A percentile compares a stretch with the other conserved stretches of the same genome.
Evolutionary conservation across 2,329 filamentous ascomycete genomes (phyloP).

Genomic region (Epichloe elymi): DNA sequence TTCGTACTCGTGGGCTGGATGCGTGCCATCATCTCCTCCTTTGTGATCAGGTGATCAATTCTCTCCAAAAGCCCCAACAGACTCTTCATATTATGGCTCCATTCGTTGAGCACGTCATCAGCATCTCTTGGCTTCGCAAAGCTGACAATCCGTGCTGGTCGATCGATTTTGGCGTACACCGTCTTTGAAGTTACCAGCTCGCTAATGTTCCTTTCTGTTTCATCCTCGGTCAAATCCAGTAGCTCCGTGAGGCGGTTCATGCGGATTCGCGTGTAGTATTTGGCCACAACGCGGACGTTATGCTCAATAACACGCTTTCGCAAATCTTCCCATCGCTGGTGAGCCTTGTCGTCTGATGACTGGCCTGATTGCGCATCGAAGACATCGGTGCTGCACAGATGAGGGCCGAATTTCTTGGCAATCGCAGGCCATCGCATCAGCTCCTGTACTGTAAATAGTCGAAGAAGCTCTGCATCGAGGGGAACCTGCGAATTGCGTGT

Average conservation of each 20-base stretch:
- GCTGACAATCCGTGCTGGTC: constrained; percentile 79
- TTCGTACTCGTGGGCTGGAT: constrained; percentile 55
- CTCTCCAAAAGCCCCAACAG: constrained; percentile 72
- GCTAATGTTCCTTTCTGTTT: constrained; percentile 98
- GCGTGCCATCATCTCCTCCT: constrained; percentile 99
- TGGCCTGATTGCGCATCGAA: constrained; percentile 57
- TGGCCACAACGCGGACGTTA: constrained; percentile 92
- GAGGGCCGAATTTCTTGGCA: constrained; percentile 73
- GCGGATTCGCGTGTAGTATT: constrained; percentile 96
- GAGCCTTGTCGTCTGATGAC: constrained; percentile 64
- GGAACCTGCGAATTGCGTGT: constrained; percentile 65
- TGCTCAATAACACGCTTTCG: constrained; percentile 98
- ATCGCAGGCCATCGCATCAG: constrained; percentile 98
- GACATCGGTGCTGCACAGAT: constrained; percentile 79
- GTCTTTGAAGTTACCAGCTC: constrained; percentile 96
- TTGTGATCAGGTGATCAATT: constrained; percentile 96
- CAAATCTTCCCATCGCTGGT: constrained; percentile 82
- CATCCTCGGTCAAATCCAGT: constrained; percentile 82
- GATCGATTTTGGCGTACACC: constrained; percentile 93
- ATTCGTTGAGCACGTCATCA: constrained; percentile 94
- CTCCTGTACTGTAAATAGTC: constrained; percentile 89
- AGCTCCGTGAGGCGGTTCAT: constrained; percentile 83
- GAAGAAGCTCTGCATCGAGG: constrained; percentile 73
- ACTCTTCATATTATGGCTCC: constrained; percentile 97
- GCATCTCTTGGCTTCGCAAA: constrained; percentile 92